Evolutionary conservation across 2,329 filamentous ascomycete species (phyloP).

Genomic region (Epichloe glyceriae): DNA sequence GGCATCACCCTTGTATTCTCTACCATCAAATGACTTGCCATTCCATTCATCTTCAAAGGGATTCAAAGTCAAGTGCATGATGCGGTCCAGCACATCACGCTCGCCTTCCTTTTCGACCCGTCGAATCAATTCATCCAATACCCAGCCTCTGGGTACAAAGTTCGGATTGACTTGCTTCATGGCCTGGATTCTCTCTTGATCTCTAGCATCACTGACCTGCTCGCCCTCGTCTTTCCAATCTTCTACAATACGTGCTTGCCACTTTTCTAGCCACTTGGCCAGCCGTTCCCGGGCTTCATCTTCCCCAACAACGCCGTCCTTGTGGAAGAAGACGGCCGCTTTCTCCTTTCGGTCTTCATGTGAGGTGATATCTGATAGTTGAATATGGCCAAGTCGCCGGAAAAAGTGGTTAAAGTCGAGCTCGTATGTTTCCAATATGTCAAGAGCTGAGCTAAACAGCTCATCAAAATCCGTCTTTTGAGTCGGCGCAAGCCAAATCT

Average conservation of each 20-base stretch:
- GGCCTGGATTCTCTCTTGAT: constrained; percentile 49
- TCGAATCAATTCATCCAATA: constrained; percentile 85
- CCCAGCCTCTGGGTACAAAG: constrained; percentile 82
- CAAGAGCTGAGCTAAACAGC: constrained; percentile 70
- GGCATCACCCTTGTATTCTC: constrained; percentile 42
- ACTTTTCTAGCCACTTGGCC: constrained; percentile 68
- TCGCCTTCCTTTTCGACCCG: constrained; percentile 78
- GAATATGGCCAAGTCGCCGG: constrained; percentile 57
- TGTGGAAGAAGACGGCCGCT: constrained; percentile 68
- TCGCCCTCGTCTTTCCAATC: constrained; percentile 54
- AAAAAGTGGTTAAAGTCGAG: constrained; percentile 95
- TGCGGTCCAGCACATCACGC: constrained; percentile 58
- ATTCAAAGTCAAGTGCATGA: constrained; percentile 72
- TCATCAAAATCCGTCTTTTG: constrained; percentile 65
- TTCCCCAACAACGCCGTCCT: constrained; percentile 52
- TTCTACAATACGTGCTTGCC: constrained; percentile 57
- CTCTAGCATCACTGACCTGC: constrained; percentile 25
- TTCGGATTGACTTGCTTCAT: constrained; percentile 90
- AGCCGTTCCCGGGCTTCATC: constrained; percentile 53
- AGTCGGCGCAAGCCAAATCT: constrained; percentile 63
- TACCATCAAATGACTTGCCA: constrained; percentile 31
- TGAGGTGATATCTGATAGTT: constrained; percentile 48
- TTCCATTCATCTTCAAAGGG: constrained; percentile 76
- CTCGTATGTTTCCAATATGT: constrained; percentile 67
- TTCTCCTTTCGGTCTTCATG: constrained; percentile 47